These are phyloP conservation scores for Pyronema domesticum DNA, from an alignment of 495 filamentous ascomycete genomes.

Conservation along the genomic window DNA sequence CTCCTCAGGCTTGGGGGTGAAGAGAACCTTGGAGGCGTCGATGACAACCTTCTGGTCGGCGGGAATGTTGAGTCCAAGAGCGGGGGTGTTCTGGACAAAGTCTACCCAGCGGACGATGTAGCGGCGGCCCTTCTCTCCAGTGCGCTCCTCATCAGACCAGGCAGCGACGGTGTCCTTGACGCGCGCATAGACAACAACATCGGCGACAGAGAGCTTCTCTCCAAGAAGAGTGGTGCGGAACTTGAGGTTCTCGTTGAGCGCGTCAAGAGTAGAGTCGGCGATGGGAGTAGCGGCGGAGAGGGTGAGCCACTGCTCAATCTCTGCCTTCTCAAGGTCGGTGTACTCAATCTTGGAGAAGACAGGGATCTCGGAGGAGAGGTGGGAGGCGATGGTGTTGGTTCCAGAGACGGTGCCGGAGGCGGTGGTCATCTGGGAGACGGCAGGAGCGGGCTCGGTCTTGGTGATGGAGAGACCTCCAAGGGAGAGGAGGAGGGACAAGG, in stretches of 20 bases:
- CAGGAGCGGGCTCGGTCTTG: neutral
- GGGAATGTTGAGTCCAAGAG: conserved; percentile 54
- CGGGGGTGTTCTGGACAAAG: conserved; percentile 75
- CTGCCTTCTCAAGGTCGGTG: conserved; percentile 56
- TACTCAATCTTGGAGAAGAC: conserved; percentile 49
- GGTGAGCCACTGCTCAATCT: conserved; percentile 74
- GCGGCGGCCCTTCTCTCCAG: conserved; percentile 75
- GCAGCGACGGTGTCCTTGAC: conserved; percentile 59
- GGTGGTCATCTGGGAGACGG: conserved; percentile 11
- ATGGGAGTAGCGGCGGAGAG: conserved; percentile 43
- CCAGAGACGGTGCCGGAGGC: conserved; percentile 14
- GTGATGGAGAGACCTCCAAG: conserved; percentile 9
- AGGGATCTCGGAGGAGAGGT: conserved; percentile 16
- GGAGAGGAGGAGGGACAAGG: conserved; percentile 19
- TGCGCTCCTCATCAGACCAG: conserved; percentile 75
- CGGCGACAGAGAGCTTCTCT: conserved; percentile 76
- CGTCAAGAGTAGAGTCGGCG: conserved; percentile 47
- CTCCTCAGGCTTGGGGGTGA: conserved; percentile 62
- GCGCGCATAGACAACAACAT: conserved; percentile 68
- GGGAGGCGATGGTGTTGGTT: conserved; percentile 20
- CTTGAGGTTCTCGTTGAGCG: conserved; percentile 71
- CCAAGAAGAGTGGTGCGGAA: conserved; percentile 80
- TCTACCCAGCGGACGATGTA: conserved; percentile 84
- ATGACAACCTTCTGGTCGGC: conserved; percentile 65
- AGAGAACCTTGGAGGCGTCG: conserved; percentile 53